Base-by-base conservation (phyloP, 768 basidiomycete genomes). In the Agaricus subrufescens region DNA sequence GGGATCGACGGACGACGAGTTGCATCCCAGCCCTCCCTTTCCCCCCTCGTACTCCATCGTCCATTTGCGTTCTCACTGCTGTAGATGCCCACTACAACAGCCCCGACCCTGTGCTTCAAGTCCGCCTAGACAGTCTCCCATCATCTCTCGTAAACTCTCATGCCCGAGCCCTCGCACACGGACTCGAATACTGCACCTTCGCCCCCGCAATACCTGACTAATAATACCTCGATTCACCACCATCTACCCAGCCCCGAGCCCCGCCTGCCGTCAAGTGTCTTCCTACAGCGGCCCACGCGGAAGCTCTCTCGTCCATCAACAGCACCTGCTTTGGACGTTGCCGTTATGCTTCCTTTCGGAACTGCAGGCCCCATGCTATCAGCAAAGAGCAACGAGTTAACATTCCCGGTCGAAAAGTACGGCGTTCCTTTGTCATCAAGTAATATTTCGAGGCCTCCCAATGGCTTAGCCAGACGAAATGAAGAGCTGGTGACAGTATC, bases 281-380 rank as follows among this genome's bases (percentile, higher is more conserved):
- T 40, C 48, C 29, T 44, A 14, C 39, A 45, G 23, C 46, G 49
- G 29, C 55, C 49, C 9, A 34, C 65, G n/a, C 65, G 65, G 40
- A 69, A 66, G 46, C 57, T 60, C 19, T 49, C 60, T 49, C 66
- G 73, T 42, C 73, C 75, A 31, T 71, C 73, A 8, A 74, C 74
- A 12, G 72, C 75, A 3, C 73, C 75, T 10, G 63, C 79, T 49
- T 69, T 74, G 9, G 78, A 83, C 52, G 74, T 73, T 46, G 43
- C 65, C 25, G 37, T 63, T 8, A 64, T 80, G 27, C 65, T 83
- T 29, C 81, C 82, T 38, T 75, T 77, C 12, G 59, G 65, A 29
- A 65, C 69, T 7, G 58, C 69, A 15, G 29, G 57, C 42, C 61
- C 57, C 45, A 26, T 34, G 10, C 43, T 31, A 30, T 27, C 40